phyloP scores from a whole-genome alignment of 345 rosid species.

The Lumnitzera littorea region DNA sequence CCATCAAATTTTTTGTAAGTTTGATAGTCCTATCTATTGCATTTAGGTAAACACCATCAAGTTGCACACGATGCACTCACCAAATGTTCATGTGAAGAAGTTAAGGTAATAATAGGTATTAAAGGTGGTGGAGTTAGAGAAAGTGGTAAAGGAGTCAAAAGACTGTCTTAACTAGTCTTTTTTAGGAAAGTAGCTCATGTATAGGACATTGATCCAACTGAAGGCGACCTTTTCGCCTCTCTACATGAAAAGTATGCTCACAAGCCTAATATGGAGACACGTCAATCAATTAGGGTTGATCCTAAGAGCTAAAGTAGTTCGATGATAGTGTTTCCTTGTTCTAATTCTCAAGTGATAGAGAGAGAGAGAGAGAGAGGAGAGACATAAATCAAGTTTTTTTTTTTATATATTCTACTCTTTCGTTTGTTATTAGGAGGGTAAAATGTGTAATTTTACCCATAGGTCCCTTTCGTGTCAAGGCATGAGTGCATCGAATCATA shows the following conservation, averaged over 20 bases:
- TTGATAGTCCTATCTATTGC: conserved; percentile 35
- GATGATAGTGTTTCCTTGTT: too few relatives aligned
- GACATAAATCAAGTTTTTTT: too few relatives aligned
- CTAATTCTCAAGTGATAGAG: too few relatives aligned
- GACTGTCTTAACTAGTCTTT: conserved; percentile 38
- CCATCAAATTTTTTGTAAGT: conserved; percentile 41
- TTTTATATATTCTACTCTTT: too few relatives aligned
- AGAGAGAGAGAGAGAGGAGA: too few relatives aligned
- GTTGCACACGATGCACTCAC: conserved; percentile 51
- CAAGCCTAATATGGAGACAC: conserved; percentile 33
- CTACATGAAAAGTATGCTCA: conserved; percentile 20
- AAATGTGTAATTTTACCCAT: too few relatives aligned
- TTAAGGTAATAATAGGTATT: conserved; percentile 48
- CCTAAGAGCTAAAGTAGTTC: conserved; percentile 11
- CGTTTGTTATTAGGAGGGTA: too few relatives aligned
- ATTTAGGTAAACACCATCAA: conserved; percentile 55
- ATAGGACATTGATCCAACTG: conserved; percentile 17
- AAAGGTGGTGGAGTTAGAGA: conserved; percentile 61
- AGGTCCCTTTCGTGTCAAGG: too few relatives aligned
- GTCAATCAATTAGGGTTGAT: conserved; percentile 47
- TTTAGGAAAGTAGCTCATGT: conserved; percentile 69
- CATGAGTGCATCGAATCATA: too few relatives aligned
- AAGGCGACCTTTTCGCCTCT: not conserved
- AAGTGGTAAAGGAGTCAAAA: conserved; percentile 45
- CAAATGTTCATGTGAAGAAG: conserved; percentile 55